phyloP scores from a whole-genome alignment of 352 stramenopile species.

The Phytophthora colocasiae region DNA sequence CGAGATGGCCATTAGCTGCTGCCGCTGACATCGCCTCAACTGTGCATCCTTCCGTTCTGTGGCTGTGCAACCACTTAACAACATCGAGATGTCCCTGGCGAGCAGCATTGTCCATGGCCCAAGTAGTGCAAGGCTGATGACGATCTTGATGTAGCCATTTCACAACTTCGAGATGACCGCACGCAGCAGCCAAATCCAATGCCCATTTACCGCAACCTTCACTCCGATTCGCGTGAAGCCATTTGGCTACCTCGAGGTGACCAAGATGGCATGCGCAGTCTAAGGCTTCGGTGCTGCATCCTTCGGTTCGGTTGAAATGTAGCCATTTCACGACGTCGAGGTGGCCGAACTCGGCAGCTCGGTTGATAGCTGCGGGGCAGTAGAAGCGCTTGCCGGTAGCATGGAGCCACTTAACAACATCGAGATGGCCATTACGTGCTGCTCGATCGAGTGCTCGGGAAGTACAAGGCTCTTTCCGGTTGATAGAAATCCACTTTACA shows the following conservation, averaged over 20 bases:
- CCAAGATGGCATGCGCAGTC: conserved; percentile 22
- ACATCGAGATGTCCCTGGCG: conserved; percentile 22
- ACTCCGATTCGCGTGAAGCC: conserved; percentile 19
- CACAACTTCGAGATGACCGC: conserved; percentile 25
- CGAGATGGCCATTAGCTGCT: conserved; percentile 25
- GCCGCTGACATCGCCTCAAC: conserved; percentile 21
- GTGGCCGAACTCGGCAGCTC: conserved; percentile 26
- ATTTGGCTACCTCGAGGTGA: conserved; percentile 21
- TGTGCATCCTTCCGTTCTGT: conserved; percentile 24
- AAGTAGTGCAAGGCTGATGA: conserved; percentile 16
- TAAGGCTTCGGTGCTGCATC: conserved; percentile 23
- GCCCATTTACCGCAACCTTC: conserved; percentile 16
- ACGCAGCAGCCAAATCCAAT: conserved; percentile 22
- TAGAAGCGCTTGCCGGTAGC: conserved; percentile 16
- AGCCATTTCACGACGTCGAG: conserved; percentile 31
- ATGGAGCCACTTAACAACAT: conserved; percentile 24
- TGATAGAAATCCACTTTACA: conserved; percentile 14
- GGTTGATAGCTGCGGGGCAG: conserved; percentile 25
- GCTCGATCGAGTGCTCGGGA: conserved; percentile 16
- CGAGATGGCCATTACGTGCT: conserved; percentile 16
- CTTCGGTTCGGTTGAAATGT: conserved; percentile 18
- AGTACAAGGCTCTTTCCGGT: conserved; percentile 12
- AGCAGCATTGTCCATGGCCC: conserved; percentile 31
- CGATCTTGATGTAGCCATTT: conserved; percentile 28
- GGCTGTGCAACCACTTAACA: conserved; percentile 26